Evolutionary conservation across 331 rosid species (phyloP).

Genomic region (Prunus yedoensis): DNA sequence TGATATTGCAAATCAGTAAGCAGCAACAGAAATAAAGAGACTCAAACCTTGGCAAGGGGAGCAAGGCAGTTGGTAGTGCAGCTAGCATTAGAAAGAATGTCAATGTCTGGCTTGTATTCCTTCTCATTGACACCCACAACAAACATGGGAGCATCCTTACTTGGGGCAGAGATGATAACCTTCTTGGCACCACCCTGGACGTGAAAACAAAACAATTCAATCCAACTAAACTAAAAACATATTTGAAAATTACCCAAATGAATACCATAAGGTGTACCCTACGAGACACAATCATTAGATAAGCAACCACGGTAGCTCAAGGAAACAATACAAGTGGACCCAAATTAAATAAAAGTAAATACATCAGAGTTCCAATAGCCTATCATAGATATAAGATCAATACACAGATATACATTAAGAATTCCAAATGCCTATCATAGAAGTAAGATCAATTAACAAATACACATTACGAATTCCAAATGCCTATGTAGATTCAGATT

Average conservation of each 20-base stretch:
- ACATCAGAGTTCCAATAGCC: too few species aligned
- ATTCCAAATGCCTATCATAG: background rate
- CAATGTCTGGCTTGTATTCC: constrained; percentile 63
- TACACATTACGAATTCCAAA: background rate
- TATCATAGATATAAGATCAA: too few species aligned
- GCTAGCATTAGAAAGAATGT: constrained; percentile 84
- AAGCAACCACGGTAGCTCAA: too few species aligned
- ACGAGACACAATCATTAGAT: background rate
- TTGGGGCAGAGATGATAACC: constrained; percentile 86
- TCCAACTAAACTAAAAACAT: background rate
- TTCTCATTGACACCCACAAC: constrained; percentile 90
- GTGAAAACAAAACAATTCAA: constrained; percentile 26
- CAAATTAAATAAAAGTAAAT: too few species aligned
- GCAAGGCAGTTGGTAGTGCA: constrained; percentile 95
- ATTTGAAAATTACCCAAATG: background rate
- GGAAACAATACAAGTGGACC: too few species aligned
- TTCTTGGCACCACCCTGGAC: constrained; percentile 89
- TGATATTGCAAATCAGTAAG: background rate
- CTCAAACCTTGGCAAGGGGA: constrained; percentile 74
- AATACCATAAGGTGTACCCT: background rate
- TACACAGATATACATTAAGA: background rate
- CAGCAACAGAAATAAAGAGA: background rate
- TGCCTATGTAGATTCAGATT: too few species aligned
- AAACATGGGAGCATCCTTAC: constrained; percentile 92
- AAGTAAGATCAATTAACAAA: background rate